Conservation (phyloP, 2,329 filamentous ascomycete genomes). For the Colletotrichum salicis region DNA sequence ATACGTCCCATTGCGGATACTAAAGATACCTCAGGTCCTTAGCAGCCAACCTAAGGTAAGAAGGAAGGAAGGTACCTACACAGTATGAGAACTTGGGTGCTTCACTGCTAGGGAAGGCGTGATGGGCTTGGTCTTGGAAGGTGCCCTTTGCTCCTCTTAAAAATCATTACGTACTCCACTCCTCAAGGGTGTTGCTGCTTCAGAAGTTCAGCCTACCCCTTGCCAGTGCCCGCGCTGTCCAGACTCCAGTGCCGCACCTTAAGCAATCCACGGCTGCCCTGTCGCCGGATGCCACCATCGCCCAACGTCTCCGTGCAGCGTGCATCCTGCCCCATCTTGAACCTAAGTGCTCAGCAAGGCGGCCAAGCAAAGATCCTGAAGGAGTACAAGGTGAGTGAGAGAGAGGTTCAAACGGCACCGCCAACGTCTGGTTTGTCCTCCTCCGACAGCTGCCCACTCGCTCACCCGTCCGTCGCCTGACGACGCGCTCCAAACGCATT, state of each 20-base stretch:
- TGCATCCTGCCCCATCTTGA: background rate
- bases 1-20: background rate
- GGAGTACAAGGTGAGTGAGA: background rate
- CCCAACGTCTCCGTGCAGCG: background rate
- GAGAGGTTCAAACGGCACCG: slow-evolving; percentile 2
- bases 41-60: background rate
- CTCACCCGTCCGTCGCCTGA: slow-evolving; percentile 18
- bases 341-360: background rate
- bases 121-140: background rate
- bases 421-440: background rate
- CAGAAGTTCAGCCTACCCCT: slow-evolving; percentile 2
- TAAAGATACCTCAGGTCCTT: background rate
- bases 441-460: slow-evolving; percentile 23
- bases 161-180: slow-evolving; percentile 1
- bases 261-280: background rate
- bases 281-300: slow-evolving; percentile 3
- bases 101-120: background rate
- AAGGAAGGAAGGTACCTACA: background rate
- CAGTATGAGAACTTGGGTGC: no score
- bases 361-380: background rate
- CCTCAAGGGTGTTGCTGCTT: background rate
- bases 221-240: background rate
- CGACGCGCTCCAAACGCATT: slow-evolving; percentile 13
- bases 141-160: slow-evolving; percentile 1
- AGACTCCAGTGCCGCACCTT: background rate